Evolutionary conservation across 176 grass and related monocot genomes (phyloP).

Genomic region (sorghum (Sorghum bicolor)): Sorghum_bicolor_NCBIv3 NC_012870.2:75034001-75034500

Average conservation of each 20-base stretch:
- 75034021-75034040: neutral
- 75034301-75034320: slow-evolving; percentile 42
- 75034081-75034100: neutral
- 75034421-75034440: neutral
- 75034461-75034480: neutral
- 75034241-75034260: neutral
- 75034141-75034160: slow-evolving; percentile 92
- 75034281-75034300: slow-evolving; percentile 14
- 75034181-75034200: slow-evolving; percentile 66
- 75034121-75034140: slow-evolving; percentile 81
- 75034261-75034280: neutral
- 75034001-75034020: neutral
- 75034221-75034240: slow-evolving; percentile 34
- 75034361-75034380: slow-evolving; percentile 94
- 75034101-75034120: neutral
- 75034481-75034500: neutral
- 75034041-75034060: neutral
- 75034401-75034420: neutral
- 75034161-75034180: slow-evolving; percentile 85
- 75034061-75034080: neutral
- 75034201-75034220: slow-evolving; percentile 83
- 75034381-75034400: slow-evolving; percentile 67
- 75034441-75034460: neutral
- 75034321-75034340: slow-evolving; percentile 86
- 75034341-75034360: slow-evolving; percentile 73